These are phyloP conservation scores for Jamesozyma gamospora DNA, from an alignment of 805 yeast genomes.

Conservation along the genomic window DNA sequence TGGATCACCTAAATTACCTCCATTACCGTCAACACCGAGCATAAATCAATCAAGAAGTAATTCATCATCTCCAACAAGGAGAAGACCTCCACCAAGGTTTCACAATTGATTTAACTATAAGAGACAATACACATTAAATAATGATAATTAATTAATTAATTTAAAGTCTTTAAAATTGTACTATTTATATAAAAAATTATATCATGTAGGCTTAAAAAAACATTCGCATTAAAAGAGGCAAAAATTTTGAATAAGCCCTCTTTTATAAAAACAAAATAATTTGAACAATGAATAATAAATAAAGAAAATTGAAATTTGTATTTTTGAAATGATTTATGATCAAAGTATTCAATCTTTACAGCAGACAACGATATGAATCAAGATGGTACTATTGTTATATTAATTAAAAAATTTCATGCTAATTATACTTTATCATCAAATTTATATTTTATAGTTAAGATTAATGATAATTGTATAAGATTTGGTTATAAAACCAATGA, in stretches of 20 bases:
- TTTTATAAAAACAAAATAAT: too few relatives aligned
- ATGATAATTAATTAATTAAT: too few relatives aligned
- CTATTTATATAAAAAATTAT: too few relatives aligned
- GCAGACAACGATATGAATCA: conserved; percentile 1
- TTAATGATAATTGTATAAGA: conserved; percentile 10
- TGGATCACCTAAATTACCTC: conserved; percentile 12
- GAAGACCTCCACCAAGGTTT: conserved; percentile 16
- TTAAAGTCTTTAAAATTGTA: too few relatives aligned
- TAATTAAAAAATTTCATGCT: not conserved
- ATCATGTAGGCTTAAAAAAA: too few relatives aligned
- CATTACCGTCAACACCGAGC: conserved; percentile 9
- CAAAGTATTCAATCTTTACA: too few relatives aligned
- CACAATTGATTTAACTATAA: not conserved
- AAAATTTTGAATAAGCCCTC: too few relatives aligned
- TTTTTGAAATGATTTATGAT: not conserved
- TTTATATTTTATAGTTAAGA: conserved; percentile 7
- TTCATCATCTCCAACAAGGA: conserved; percentile 12
- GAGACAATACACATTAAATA: too few relatives aligned
- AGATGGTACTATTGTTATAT: not conserved
- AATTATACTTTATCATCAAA: not conserved
- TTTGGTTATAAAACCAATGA: conserved; percentile 2
- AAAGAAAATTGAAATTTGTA: too few relatives aligned
- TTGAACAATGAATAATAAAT: too few relatives aligned
- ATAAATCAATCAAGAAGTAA: conserved; percentile 3
- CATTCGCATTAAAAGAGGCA: too few relatives aligned